These are phyloP conservation scores for Leccinum uliginosum DNA, from an alignment of 768 basidiomycete genomes.

Conservation along the genomic window DNA sequence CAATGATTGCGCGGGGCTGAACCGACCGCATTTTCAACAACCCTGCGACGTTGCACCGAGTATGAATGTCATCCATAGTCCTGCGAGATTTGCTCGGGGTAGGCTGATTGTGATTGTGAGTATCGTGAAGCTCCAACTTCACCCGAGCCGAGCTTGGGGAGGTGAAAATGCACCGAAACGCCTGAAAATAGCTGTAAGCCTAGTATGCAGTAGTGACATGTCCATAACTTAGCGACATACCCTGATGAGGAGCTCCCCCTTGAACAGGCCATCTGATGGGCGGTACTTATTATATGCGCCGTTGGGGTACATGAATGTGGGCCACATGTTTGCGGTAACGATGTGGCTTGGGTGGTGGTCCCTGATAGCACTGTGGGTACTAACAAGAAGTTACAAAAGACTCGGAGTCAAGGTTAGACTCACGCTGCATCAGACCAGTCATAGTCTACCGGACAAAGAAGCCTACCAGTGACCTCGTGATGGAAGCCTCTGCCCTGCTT, in stretches of 20 bases:
- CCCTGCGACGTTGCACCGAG: neutral
- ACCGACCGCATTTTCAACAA: neutral
- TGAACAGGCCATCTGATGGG: neutral
- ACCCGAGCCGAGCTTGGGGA: neutral
- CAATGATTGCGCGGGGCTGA: neutral
- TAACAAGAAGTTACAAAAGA: neutral
- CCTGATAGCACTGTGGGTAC: neutral
- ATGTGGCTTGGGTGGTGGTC: neutral
- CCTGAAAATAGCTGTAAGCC: neutral
- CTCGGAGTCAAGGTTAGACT: neutral
- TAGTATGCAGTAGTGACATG: neutral
- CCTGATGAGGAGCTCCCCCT: neutral
- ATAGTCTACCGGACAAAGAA: conserved; percentile 14
- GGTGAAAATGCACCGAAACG: neutral
- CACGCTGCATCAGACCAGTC: conserved; percentile 8
- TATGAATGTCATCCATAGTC: neutral
- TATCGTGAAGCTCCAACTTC: neutral
- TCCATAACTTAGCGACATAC: neutral
- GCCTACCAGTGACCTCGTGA: conserved; percentile 4
- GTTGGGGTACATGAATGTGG: neutral
- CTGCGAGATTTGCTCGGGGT: neutral
- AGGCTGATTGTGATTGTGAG: neutral
- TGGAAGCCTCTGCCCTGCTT: conserved; percentile 3
- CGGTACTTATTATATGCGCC: neutral
- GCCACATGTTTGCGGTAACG: neutral